Evolutionary conservation across 2,329 filamentous ascomycete genomes (phyloP), one percentile per base, ranked within the genome.

Genomic region (Aureobasidium sp.): DNA sequence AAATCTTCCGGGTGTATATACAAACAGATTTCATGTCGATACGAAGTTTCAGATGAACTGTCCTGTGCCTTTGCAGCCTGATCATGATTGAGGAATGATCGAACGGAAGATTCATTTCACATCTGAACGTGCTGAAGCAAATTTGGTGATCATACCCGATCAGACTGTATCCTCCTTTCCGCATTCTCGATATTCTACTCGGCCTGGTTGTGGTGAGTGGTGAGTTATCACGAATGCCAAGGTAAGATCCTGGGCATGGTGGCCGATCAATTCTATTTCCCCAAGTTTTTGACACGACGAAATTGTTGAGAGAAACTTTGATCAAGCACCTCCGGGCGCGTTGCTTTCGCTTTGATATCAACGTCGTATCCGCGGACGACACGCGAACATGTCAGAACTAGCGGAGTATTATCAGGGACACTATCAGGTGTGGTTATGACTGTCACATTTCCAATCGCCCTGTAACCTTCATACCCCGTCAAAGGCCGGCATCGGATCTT

Each of bases 391-490:
- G 16, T 29, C 22, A 38, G 22, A 29, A 17, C 22, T 4, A 11
- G 2, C 1, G 3, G 29, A 21, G 34, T 14, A 49, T 21, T n/a
- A 2, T 38, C n/a, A 30, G 21, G 45, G 22, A 49, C 45, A 34
- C 45, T 49, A 49, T 49, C 45, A 49, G 45, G 45, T 49, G 45
- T 49, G 32, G 32, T 38, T 38, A 49, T 49, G 45, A 49, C 45
- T 29, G 34, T 38, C 16, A 11, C n/a, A 6, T 4, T 19, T 16
- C 12, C 21, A 22, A 17, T 19, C 7, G 37, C 34, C 14, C 34
- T 49, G 29, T 38, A 24, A 12, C 8, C 8, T 11, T 21, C 44
- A 37, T 3, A 49, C 2, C 22, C 41, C 41, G 41, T 32, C 19
- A 12, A 45, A 32, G 10, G 41, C 27, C 45, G 45, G 32, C 45